phyloP scores from a whole-genome alignment of 1,139 yeast genomes.

The Torulaspora pretoriensis region DNA sequence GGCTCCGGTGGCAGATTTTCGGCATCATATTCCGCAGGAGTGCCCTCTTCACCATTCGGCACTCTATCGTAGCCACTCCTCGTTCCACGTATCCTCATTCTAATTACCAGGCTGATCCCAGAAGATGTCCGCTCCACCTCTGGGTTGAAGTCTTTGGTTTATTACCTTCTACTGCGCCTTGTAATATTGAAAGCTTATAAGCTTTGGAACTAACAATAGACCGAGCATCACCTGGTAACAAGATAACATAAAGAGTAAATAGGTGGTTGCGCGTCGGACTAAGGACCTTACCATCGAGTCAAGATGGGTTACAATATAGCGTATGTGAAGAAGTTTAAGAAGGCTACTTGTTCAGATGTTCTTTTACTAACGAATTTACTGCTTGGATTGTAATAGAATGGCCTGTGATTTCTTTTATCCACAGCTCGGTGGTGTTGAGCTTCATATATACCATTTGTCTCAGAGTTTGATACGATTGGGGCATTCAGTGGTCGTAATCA shows the following conservation, averaged over 20 bases:
- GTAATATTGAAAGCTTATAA: not conserved
- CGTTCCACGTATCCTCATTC: conserved; percentile 10
- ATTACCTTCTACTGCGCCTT: not conserved
- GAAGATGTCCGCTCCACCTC: not conserved
- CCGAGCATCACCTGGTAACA: too few species aligned
- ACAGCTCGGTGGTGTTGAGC: conserved; percentile 96
- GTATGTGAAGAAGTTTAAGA: conserved; percentile 33
- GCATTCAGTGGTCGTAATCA: conserved; percentile 84
- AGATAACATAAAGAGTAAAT: too few species aligned
- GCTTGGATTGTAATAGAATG: conserved; percentile 48
- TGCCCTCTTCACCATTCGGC: conserved; percentile 13
- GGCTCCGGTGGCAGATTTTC: conserved; percentile 19
- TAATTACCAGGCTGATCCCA: not conserved
- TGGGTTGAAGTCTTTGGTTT: not conserved
- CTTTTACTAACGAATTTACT: not conserved
- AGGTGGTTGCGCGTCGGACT: too few species aligned
- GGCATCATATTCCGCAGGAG: not conserved
- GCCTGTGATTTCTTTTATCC: conserved; percentile 97
- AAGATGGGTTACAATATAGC: conserved; percentile 41
- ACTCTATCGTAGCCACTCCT: conserved; percentile 18
- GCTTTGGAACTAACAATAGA: too few species aligned
- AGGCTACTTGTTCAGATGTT: not conserved
- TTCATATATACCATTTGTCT: conserved; percentile 80
- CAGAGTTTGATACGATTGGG: conserved; percentile 80
- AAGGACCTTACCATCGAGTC: not conserved